These are phyloP conservation scores for Penicillium sp. DNA, from an alignment of 2,329 filamentous ascomycete species.

Conservation along the genomic window DNA sequence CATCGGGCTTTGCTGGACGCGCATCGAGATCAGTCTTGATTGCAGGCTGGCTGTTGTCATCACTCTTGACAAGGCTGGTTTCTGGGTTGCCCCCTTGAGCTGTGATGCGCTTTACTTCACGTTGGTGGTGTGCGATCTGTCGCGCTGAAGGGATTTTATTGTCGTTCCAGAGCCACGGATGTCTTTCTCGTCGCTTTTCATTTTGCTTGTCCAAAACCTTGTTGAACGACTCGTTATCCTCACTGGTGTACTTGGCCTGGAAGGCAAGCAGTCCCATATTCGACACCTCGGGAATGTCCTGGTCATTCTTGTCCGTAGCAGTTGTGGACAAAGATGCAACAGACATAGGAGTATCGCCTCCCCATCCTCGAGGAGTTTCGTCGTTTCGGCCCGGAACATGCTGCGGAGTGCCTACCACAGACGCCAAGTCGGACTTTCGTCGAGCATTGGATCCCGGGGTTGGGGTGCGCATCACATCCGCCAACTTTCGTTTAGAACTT, in stretches of 20 bases:
- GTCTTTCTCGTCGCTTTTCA: conserved; percentile 72
- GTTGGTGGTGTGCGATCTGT: conserved; percentile 51
- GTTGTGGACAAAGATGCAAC: conserved; percentile 41
- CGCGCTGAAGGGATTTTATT: conserved; percentile 70
- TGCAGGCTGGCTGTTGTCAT: conserved; percentile 50
- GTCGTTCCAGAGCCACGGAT: conserved; percentile 80
- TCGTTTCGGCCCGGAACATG: conserved; percentile 28
- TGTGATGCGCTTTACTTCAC: conserved; percentile 65
- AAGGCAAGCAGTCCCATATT: conserved; percentile 78
- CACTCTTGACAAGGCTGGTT: conserved; percentile 39
- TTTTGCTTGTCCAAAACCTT: conserved; percentile 87
- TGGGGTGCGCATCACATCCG: conserved; percentile 72
- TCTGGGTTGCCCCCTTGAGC: conserved; percentile 55
- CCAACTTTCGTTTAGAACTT: conserved; percentile 65
- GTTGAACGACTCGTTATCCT: conserved; percentile 97
- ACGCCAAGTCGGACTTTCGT: conserved; percentile 10
- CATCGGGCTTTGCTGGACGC: conserved; percentile 69
- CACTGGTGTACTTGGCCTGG: conserved; percentile 89
- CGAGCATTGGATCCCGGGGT: conserved; percentile 54
- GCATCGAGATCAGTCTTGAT: conserved; percentile 60
- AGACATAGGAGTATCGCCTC: conserved; percentile 67
- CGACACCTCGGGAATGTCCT: conserved; percentile 55
- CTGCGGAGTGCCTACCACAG: conserved; percentile 52
- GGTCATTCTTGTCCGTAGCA: conserved; percentile 32
- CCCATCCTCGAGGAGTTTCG: conserved; percentile 47